Base-by-base conservation (phyloP, 2,329 filamentous ascomycete genomes). In the Tolypocladium nubicola region DNA sequence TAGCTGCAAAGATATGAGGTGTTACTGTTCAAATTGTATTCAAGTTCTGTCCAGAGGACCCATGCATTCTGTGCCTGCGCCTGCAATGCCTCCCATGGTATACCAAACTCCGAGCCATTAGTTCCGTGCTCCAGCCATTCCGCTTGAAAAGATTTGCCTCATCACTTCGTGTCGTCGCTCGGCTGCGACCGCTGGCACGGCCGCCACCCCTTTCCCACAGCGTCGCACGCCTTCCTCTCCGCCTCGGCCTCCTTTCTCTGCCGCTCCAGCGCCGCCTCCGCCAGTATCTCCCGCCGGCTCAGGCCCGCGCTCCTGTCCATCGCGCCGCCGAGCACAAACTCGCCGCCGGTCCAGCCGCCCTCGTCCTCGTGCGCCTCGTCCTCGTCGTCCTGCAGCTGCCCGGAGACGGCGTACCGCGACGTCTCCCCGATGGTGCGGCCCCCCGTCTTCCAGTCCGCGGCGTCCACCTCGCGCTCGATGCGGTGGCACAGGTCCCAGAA, bases 401-500 rank as follows among this genome's bases (percentile, higher is more conserved):
- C 77, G 37, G 79, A 76, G 60, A 79, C 76, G 62, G 83, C 79
- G 47, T 80, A 82, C 73, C 80, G 71, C 75, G 83, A 78, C 76
- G 84, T 70, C 77, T 87, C 74, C 76, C 84, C 84, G 2, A 93
- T 71, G 6, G 78, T 83, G 55, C 79, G 75, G 0, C 92, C 92
- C 0, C 85, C 84, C 30, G 79, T 79, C 66, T 79, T 86, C 86
- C 89, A 96, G 75, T 97, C 91, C 19, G 82, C 88, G 53, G 75
- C 76, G 58, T 88, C 86, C 3, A 97, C 93, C 76, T 97, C 93
- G 54, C 80, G 79, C 76, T 97, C 92, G 66, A 97, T 95, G 75
- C 87, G 81, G 64, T 85, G 86, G 63, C 89, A 96, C 65, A 99
- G 71, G 56, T 90, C 83, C 93, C 94, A 97, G 67, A 99, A 99